Evolutionary conservation across 768 basidiomycete genomes (phyloP), one percentile per base, ranked within the genome.

Genomic region (Trametes meyenii): DNA sequence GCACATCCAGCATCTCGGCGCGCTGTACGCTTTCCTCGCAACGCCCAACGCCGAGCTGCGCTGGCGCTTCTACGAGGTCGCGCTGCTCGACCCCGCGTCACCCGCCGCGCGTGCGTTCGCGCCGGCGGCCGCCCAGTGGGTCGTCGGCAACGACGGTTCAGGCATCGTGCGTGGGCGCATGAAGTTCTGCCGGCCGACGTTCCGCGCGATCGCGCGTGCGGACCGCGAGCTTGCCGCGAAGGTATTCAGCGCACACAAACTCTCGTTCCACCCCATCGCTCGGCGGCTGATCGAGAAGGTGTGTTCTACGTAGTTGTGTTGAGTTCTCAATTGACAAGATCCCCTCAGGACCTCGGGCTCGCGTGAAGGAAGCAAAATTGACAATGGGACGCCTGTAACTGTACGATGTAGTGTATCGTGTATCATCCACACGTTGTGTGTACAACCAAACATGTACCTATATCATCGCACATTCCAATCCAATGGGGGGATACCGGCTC

Each of bases 141-240:
- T 92, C 21, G 81, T 85, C 14, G 90, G 87, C 2, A 75, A 66
- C 17, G 74, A 86, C 65, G 85, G 78, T 24, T 80, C 79, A 24
- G 85, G 83, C 0, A 74, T 83, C 26, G 76, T 93, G 58, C 88
- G 90, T 67, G 91, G 91, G 12, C 79, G 91, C 36, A 92, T 92
- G 90, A 92, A 93, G 71, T 92, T 92, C 76, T 92, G 91, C 72
- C 74, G 91, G 49, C 87, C 89, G 0, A 74, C 84, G 5, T 85
- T 92, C 69, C 74, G 83, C 38, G 83, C 77, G 0, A 81, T 85
- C 19, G 73, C 70, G 33, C 79, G 79, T 60, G 86, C 86, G 21
- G 77, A 92, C 67, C 68, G 71, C 49, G 67, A 69, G 38, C 73
- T 90, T 29, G 88, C 91, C 2, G 70, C 78, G 48, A 66, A 74